Percentiles rank a stretch among this genome's conserved stretches.
These are phyloP conservation scores for Selenicereus undatus DNA, from an alignment of 148 eudicot genomes.

Conservation along the genomic window DNA sequence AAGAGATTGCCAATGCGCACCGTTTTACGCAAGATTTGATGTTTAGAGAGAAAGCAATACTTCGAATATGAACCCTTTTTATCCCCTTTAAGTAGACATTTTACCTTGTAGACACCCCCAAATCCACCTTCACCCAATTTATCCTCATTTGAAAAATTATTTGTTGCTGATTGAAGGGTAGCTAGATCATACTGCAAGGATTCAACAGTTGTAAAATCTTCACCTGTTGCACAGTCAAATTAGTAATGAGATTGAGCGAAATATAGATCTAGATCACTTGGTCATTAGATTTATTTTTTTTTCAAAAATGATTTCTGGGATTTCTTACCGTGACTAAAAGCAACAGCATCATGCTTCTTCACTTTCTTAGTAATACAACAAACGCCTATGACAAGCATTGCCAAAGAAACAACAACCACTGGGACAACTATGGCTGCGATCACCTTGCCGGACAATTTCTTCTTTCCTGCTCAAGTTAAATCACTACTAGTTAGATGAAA, in stretches of 20 bases:
- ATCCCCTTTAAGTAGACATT: too few species aligned
- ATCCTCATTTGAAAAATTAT: constrained; percentile 29
- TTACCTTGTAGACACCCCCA: constrained; percentile 49
- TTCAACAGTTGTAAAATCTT: constrained; percentile 22
- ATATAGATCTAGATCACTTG: not conserved
- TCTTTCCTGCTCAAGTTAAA: constrained; percentile 16
- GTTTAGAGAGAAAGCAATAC: not conserved
- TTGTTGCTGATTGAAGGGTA: constrained; percentile 31
- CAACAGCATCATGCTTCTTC: constrained; percentile 15
- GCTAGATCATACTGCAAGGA: constrained; percentile 38
- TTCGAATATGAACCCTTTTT: not conserved
- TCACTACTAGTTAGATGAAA: too few species aligned
- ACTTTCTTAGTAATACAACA: constrained; percentile 15
- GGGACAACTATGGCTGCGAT: constrained; percentile 23
- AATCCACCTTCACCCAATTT: constrained; percentile 43
- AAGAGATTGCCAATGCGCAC: not conserved
- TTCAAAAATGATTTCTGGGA: too few species aligned
- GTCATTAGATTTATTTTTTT: too few species aligned
- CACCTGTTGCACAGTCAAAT: constrained; percentile 7
- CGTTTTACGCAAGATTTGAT: not conserved
- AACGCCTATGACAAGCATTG: constrained; percentile 2
- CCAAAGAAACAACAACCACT: not conserved
- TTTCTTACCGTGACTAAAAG: constrained; percentile 18
- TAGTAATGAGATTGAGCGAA: not conserved
- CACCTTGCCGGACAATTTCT: constrained; percentile 11